These are phyloP conservation scores for Coffea eugenioides DNA, from an alignment of 257 asterid genomes.

Conservation along the genomic window DNA sequence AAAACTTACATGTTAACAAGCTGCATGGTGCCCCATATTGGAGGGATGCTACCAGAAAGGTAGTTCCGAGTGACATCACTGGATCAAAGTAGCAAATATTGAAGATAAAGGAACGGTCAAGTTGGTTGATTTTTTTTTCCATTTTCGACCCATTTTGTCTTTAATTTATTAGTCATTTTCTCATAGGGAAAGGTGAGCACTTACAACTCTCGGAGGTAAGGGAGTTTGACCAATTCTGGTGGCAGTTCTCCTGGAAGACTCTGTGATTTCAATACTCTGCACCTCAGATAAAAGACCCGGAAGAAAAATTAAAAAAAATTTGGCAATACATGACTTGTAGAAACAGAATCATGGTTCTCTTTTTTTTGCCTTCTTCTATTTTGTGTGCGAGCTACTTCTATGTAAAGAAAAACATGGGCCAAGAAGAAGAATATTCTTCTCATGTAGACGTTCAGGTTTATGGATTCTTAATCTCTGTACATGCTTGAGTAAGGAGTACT, in stretches of 20 bases:
- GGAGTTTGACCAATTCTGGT: conserved; percentile 26
- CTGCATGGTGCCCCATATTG: conserved; percentile 58
- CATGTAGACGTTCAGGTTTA: no score
- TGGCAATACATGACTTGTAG: no score
- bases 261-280: conserved; percentile 15
- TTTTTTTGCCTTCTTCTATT: no score
- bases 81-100: not conserved
- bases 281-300: not conserved
- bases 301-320: not conserved
- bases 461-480: no score
- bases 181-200: not conserved
- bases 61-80: conserved; percentile 61
- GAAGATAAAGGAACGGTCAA: conserved; percentile 5
- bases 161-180: not conserved
- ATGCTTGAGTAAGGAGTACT: not conserved
- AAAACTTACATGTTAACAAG: conserved; percentile 42
- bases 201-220: conserved; percentile 27
- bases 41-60: conserved; percentile 69
- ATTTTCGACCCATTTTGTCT: not conserved
- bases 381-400: no score
- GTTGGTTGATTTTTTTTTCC: not conserved
- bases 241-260: conserved; percentile 30
- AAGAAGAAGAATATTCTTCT: not conserved
- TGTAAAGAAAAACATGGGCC: no score
- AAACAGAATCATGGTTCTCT: no score